phyloP scores from a whole-genome alignment of 2,329 filamentous ascomycete genomes.

The Eutypa lata region DNA sequence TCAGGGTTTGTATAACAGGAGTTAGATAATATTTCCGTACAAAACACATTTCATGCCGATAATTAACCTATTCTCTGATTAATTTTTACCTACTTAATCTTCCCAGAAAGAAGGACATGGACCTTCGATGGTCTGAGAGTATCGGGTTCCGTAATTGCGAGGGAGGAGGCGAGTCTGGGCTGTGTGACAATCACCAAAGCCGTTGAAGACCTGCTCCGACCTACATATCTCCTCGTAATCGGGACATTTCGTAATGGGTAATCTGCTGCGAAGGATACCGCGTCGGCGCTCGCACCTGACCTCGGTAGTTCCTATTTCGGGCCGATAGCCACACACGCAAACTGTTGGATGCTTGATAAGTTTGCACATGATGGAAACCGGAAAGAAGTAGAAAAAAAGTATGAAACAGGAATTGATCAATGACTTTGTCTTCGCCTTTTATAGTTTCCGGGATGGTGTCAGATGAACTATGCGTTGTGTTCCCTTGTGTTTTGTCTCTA shows the following conservation, averaged over 20 bases:
- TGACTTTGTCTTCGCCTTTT: background rate
- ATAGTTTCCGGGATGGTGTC: background rate
- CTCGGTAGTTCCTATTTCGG: background rate
- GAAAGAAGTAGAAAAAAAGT: background rate
- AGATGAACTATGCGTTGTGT: background rate
- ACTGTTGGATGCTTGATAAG: background rate
- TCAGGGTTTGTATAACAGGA: too few species aligned
- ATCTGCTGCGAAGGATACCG: background rate
- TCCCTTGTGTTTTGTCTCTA: background rate
- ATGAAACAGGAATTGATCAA: background rate
- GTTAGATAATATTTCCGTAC: too few species aligned
- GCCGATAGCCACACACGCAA: background rate
- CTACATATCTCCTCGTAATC: background rate
- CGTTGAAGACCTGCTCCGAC: background rate
- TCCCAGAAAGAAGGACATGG: background rate
- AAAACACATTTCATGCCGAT: too few species aligned
- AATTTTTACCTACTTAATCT: background rate
- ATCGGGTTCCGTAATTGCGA: background rate
- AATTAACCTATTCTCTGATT: background rate
- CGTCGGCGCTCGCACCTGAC: background rate
- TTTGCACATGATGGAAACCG: background rate
- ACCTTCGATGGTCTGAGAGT: background rate
- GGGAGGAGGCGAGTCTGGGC: background rate
- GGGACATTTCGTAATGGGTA: background rate
- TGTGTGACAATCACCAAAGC: background rate